phyloP scores from a whole-genome alignment of 352 stramenopile genomes.

The Ophiocytium majus region DNA sequence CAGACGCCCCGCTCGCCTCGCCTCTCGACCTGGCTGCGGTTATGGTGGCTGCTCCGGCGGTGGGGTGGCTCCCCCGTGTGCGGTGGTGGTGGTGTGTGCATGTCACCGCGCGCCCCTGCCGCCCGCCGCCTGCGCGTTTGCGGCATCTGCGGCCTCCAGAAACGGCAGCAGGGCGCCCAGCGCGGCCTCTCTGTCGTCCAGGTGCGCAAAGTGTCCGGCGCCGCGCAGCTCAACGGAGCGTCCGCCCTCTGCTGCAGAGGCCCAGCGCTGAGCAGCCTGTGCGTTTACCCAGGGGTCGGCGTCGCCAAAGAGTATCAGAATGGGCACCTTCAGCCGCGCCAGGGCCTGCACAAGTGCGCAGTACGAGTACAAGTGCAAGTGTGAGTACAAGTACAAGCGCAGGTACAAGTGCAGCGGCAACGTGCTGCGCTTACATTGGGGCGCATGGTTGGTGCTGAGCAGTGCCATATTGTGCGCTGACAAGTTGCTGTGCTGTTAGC shows the following conservation, averaged over 20 bases:
- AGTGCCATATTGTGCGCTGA: too few species aligned
- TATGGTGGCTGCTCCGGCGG: too few species aligned
- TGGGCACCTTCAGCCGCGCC: neutral
- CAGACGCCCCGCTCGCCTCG: too few species aligned
- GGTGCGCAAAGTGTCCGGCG: constrained; percentile 39
- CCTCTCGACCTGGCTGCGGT: too few species aligned
- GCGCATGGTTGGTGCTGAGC: too few species aligned
- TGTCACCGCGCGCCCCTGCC: too few species aligned
- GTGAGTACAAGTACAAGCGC: too few species aligned
- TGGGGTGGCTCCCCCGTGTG: too few species aligned
- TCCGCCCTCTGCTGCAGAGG: neutral
- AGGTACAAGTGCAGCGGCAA: too few species aligned
- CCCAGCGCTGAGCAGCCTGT: neutral
- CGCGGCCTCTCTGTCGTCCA: constrained; percentile 47
- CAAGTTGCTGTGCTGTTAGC: too few species aligned
- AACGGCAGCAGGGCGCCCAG: constrained; percentile 16
- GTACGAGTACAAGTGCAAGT: neutral
- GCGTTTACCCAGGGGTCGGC: neutral
- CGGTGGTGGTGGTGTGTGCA: too few species aligned
- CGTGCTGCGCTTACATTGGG: too few species aligned
- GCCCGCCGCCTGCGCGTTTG: neutral
- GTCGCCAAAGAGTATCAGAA: neutral
- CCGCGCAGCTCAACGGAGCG: neutral
- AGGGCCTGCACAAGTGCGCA: neutral
- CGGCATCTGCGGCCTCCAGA: neutral